Evolutionary conservation across 2,329 filamentous ascomycete genomes (phyloP).

Genomic region (Immersiporthe knoxdaviesiana): DNA sequence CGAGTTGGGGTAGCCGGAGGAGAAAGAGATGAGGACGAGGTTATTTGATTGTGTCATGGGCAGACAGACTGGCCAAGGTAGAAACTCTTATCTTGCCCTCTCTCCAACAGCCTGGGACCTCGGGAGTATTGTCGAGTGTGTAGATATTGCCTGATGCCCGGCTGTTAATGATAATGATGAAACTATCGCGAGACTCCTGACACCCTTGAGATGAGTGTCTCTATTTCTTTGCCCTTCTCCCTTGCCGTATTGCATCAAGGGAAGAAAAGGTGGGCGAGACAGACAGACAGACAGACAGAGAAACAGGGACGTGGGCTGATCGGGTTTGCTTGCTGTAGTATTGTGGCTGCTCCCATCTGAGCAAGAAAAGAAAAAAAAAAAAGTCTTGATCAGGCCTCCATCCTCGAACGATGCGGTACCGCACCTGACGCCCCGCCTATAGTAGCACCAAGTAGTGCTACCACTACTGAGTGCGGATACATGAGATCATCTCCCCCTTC

Average conservation of each 20-base stretch:
- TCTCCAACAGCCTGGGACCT: too few relatives aligned
- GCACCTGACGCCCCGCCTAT: not conserved
- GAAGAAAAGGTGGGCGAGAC: not conserved
- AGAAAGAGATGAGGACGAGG: too few relatives aligned
- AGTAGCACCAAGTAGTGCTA: too few relatives aligned
- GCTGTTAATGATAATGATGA: not conserved
- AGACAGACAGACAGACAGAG: not conserved
- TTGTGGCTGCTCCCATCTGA: too few relatives aligned
- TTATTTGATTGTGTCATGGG: too few relatives aligned
- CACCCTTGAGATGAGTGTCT: too few relatives aligned
- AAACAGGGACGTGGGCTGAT: not conserved
- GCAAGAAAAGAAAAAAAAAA: not conserved
- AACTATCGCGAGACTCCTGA: too few relatives aligned
- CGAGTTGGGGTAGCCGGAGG: not conserved
- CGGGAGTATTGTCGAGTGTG: too few relatives aligned
- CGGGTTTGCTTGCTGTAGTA: not conserved
- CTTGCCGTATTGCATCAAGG: not conserved
- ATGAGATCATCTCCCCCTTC: not conserved
- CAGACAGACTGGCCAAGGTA: not conserved
- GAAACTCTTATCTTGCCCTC: not conserved
- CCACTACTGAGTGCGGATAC: not conserved
- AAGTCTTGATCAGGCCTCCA: not conserved
- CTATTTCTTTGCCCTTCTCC: not conserved
- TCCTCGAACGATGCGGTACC: constrained; percentile 1
- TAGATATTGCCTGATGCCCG: too few relatives aligned